A percentile compares a stretch with the other conserved stretches of the same genome.
Evolutionary conservation across 176 grass and related monocot genomes (phyloP).

Genomic region (Oryza rufipogon): DNA sequence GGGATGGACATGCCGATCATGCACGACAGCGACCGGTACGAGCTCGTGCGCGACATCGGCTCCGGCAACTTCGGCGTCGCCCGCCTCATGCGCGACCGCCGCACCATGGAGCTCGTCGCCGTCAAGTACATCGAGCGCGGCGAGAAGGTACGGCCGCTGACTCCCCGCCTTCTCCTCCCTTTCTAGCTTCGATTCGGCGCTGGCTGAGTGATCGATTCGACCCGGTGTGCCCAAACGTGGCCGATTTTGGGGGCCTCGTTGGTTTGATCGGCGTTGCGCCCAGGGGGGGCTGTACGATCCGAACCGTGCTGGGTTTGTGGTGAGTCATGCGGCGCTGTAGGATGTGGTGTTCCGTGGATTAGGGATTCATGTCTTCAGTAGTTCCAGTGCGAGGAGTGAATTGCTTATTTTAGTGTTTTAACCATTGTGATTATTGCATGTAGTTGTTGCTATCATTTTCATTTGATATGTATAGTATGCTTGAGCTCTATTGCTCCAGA

Average conservation of each 20-base stretch:
- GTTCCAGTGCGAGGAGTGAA: background rate
- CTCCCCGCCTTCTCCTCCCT: background rate
- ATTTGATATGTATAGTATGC: slow-evolving; percentile 19
- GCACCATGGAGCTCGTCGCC: slow-evolving; percentile 79
- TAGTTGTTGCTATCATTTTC: background rate
- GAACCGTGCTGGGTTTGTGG: background rate
- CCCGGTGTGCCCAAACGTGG: background rate
- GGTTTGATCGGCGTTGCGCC: slow-evolving; percentile 7
- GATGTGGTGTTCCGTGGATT: slow-evolving; percentile 1
- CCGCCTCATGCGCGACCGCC: slow-evolving; percentile 87
- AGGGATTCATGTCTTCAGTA: background rate
- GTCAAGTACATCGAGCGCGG: slow-evolving; percentile 97
- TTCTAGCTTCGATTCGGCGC: background rate
- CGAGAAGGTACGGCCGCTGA: slow-evolving; percentile 62
- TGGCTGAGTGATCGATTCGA: slow-evolving; percentile 22
- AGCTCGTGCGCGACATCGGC: slow-evolving; percentile 87
- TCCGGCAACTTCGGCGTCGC: slow-evolving; percentile 92
- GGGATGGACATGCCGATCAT: slow-evolving; percentile 97
- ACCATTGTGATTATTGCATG: slow-evolving; percentile 13
- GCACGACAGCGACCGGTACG: slow-evolving; percentile 91
- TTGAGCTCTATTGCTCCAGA: background rate
- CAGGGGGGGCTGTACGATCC: slow-evolving; percentile 22
- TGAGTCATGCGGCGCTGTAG: background rate
- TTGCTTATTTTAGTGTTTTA: slow-evolving; percentile 15
- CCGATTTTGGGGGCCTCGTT: slow-evolving; percentile 13